Evolutionary conservation across 768 basidiomycete genomes (phyloP).

Genomic region (Podaxis sp.): DNA sequence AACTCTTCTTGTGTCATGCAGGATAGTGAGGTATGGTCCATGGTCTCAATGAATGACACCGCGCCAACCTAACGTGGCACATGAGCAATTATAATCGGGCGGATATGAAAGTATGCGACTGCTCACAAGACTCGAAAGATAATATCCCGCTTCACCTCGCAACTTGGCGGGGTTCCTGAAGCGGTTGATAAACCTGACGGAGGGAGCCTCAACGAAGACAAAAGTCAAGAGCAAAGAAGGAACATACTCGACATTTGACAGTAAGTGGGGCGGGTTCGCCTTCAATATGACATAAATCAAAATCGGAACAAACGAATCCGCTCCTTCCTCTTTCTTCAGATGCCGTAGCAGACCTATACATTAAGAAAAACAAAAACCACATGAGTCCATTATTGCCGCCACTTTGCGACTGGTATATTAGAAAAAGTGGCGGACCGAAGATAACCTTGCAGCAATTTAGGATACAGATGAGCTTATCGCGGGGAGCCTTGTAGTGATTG

Average conservation of each 20-base stretch:
- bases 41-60: constrained; percentile 95
- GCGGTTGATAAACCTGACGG: constrained; percentile 84
- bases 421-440: constrained; percentile 53
- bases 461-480: constrained; percentile 97
- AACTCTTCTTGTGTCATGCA: constrained; percentile 93
- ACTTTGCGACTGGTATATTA: constrained; percentile 9
- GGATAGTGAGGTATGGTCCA: constrained; percentile 95
- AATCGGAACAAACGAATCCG: constrained; percentile 93
- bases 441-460: constrained; percentile 99
- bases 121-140: constrained; percentile 89
- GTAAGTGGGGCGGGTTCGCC: constrained; percentile 89
- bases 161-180: constrained; percentile 89
- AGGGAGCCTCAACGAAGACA: neutral
- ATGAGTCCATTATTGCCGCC: constrained; percentile 1
- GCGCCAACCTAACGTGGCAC: constrained; percentile 74
- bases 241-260: constrained; percentile 93
- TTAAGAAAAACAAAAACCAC: neutral
- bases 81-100: neutral
- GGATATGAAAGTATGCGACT: neutral
- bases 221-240: neutral
- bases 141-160: constrained; percentile 95
- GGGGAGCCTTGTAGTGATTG: constrained; percentile 97
- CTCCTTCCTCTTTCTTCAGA: constrained; percentile 78
- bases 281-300: constrained; percentile 92
- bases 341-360: constrained; percentile 83